Conservation (phyloP, 75 land plant species). For the Adiantum capillusveneris region DNA sequence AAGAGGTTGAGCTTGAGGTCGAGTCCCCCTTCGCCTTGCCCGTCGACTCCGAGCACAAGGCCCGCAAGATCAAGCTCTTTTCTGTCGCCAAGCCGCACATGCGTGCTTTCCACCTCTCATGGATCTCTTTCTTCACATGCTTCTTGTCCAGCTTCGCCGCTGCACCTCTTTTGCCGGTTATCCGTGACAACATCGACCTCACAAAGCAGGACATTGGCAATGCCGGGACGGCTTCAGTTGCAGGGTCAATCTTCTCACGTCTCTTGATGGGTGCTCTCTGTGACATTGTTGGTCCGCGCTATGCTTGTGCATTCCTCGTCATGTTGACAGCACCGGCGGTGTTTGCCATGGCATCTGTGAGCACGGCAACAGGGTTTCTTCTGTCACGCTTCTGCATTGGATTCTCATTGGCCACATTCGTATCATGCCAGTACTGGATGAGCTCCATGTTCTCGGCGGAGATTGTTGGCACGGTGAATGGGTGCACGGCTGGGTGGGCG, state of each 20-base stretch:
- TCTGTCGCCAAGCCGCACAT: constrained; percentile 71
- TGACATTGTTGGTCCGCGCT: constrained; percentile 75
- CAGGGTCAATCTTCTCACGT: constrained; percentile 70
- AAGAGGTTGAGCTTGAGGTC: too few species aligned
- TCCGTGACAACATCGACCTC: constrained; percentile 73
- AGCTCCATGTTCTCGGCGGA: constrained; percentile 74
- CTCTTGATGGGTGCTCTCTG: constrained; percentile 79
- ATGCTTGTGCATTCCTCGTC: constrained; percentile 62
- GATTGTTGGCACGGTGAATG: constrained; percentile 77
- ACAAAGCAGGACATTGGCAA: constrained; percentile 63
- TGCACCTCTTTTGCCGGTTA: constrained; percentile 79
- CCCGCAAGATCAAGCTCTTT: constrained; percentile 42
- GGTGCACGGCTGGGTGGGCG: constrained; percentile 79
- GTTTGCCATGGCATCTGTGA: constrained; percentile 56
- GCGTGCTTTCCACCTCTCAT: constrained; percentile 80
- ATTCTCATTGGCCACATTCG: constrained; percentile 83
- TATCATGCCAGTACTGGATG: constrained; percentile 94
- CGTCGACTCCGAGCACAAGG: constrained; percentile 86
- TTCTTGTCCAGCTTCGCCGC: constrained; percentile 86
- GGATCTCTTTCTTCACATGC: constrained; percentile 86
- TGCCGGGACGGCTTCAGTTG: constrained; percentile 73
- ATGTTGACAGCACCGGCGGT: constrained; percentile 80
- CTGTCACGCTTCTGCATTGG: constrained; percentile 72
- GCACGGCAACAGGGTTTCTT: constrained; percentile 41
- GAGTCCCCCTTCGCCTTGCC: constrained; percentile 36